phyloP scores from a whole-genome alignment of 164 flowering plant genomes.

The Nelumbo lutea region DNA sequence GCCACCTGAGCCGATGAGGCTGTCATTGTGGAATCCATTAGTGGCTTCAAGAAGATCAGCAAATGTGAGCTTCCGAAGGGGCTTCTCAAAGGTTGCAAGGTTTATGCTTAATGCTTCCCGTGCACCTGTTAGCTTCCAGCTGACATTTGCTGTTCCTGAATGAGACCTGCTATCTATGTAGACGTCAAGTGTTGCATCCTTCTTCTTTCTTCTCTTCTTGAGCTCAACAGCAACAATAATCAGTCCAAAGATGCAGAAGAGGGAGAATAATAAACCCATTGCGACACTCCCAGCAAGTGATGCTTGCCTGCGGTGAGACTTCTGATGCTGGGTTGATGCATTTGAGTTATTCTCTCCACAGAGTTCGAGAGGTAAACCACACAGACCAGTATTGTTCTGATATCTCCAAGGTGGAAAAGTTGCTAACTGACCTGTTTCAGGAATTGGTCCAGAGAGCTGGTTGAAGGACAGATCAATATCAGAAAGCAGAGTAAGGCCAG shows the following conservation, averaged over 20 bases:
- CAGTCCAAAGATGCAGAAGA: conserved; percentile 72
- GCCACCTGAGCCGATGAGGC: conserved; percentile 1
- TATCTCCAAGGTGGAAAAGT: conserved; percentile 53
- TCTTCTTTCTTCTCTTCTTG: conserved; percentile 62
- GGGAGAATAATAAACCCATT: conserved; percentile 75
- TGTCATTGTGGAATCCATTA: not conserved
- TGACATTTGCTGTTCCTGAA: conserved; percentile 47
- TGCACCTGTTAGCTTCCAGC: conserved; percentile 70
- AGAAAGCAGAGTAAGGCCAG: conserved; percentile 46
- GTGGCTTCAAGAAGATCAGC: conserved; percentile 6
- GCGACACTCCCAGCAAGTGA: conserved; percentile 86
- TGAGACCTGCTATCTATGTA: conserved; percentile 56
- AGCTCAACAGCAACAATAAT: conserved; percentile 57
- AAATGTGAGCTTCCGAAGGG: conserved; percentile 3
- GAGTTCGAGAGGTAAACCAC: conserved; percentile 69
- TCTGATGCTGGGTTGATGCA: conserved; percentile 31
- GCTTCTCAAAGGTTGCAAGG: not conserved
- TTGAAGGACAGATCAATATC: conserved; percentile 80
- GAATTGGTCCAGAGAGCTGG: conserved; percentile 65
- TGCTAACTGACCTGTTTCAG: conserved; percentile 69
- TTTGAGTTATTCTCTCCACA: conserved; percentile 34
- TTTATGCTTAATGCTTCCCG: conserved; percentile 8
- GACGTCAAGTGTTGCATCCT: conserved; percentile 47
- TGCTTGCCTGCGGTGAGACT: conserved; percentile 51
- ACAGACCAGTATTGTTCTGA: conserved; percentile 75